Percentiles rank a stretch among this genome's conserved stretches.
Conservation (phyloP, 192 early-diverging fungal genomes). For the Phlyctochytrium arcticum region DNA sequence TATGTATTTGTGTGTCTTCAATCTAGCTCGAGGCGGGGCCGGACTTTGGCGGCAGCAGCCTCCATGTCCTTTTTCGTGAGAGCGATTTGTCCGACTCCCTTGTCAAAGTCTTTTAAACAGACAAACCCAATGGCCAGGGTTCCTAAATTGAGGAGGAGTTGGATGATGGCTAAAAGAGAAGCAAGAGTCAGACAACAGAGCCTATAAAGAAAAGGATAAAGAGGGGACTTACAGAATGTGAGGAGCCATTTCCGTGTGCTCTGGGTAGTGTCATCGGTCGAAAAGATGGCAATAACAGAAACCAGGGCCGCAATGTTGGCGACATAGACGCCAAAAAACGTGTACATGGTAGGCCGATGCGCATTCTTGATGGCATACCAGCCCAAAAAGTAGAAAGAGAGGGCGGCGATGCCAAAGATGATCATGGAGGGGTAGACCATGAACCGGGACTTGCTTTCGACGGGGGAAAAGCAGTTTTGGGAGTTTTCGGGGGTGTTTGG, state of each 20-base stretch:
- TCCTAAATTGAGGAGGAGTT: constrained; percentile 22
- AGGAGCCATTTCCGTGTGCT: constrained; percentile 15
- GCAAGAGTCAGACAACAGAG: no score
- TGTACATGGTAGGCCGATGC: constrained; percentile 12
- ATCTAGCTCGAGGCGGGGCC: constrained; percentile 4
- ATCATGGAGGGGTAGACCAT: constrained; percentile 22
- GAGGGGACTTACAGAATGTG: constrained; percentile 17
- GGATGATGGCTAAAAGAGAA: constrained; percentile 9
- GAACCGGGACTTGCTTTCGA: neutral
- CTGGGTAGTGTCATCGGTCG: neutral
- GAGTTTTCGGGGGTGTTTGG: neutral
- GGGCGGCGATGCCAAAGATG: constrained; percentile 6
- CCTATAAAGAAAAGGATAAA: no score
- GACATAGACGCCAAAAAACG: constrained; percentile 22
- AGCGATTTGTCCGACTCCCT: constrained; percentile 7
- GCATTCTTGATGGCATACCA: constrained; percentile 27
- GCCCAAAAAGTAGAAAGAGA: constrained; percentile 16
- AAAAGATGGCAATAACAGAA: constrained; percentile 10
- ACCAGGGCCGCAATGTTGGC: constrained; percentile 20
- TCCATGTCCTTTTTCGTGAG: neutral
- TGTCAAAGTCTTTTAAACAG: constrained; percentile 26
- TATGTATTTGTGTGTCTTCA: neutral
- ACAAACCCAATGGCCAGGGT: constrained; percentile 14
- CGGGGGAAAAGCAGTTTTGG: neutral
- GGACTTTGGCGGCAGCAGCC: neutral